Percentiles rank a stretch among this genome's conserved stretches.
phyloP scores from a whole-genome alignment of 306 rosid species.

The Hippophae rhamnoides region DNA sequence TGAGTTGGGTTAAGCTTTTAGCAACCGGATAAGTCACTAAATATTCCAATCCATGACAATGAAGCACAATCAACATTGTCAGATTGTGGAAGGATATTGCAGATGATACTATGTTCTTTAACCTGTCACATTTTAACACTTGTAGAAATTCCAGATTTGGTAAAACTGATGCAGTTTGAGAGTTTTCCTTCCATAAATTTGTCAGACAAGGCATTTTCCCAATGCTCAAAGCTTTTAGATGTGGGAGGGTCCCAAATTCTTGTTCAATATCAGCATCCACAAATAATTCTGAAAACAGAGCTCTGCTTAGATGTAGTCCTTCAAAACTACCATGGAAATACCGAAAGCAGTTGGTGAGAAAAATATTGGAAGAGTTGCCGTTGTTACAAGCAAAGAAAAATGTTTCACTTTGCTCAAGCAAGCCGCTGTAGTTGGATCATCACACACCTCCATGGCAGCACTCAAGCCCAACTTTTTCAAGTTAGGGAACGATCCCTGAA shows the following conservation, averaged over 20 bases:
- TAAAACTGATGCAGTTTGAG: neutral
- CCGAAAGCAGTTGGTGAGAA: neutral
- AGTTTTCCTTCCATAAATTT: neutral
- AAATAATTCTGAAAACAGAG: no score
- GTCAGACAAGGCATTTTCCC: neutral
- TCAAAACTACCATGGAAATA: neutral
- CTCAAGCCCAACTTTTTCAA: neutral
- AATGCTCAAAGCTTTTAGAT: neutral
- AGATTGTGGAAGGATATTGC: neutral
- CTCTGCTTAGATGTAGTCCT: no score
- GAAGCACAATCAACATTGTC: neutral
- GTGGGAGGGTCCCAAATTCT: neutral
- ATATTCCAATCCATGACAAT: neutral
- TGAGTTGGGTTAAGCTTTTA: neutral
- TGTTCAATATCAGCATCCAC: neutral
- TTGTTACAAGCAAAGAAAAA: neutral
- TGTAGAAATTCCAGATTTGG: neutral
- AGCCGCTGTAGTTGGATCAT: neutral
- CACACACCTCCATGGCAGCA: neutral
- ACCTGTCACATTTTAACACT: rapidly evolving
- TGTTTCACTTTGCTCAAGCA: neutral
- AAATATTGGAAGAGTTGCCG: neutral
- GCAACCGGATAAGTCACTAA: neutral
- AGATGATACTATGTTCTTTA: neutral
- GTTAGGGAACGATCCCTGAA: neutral